These are phyloP conservation scores for Alternaria metachromatica DNA, from an alignment of 2,329 filamentous ascomycete species.

Conservation along the genomic window DNA sequence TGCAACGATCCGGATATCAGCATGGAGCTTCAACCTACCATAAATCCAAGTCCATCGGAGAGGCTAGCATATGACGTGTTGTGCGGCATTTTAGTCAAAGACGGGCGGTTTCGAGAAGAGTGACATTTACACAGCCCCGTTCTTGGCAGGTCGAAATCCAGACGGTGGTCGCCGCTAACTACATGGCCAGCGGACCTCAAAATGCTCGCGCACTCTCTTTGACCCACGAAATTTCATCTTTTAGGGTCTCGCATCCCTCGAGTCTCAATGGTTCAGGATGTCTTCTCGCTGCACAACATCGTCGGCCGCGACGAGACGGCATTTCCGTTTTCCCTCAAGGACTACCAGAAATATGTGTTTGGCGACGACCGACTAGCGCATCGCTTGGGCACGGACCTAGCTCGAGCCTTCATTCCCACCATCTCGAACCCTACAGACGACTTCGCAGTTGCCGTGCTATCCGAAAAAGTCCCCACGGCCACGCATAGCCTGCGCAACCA, in stretches of 20 bases:
- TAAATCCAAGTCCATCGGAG: not conserved
- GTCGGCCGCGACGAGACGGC: constrained; percentile 14
- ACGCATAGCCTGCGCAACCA: constrained; percentile 30
- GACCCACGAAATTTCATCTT: constrained; percentile 1
- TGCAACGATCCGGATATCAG: not conserved
- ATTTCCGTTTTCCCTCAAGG: constrained; percentile 29
- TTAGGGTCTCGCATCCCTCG: not conserved
- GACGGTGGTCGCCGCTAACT: constrained; percentile 19
- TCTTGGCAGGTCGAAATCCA: constrained; percentile 15
- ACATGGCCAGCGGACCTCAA: constrained; percentile 14
- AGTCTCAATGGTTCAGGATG: constrained; percentile 29
- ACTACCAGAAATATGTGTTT: constrained; percentile 36
- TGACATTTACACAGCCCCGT: constrained; percentile 24
- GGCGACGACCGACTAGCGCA: constrained; percentile 34
- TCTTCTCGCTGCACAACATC: constrained; percentile 28
- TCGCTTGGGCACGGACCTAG: constrained; percentile 33
- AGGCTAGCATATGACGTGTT: constrained; percentile 9
- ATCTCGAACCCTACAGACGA: constrained; percentile 21
- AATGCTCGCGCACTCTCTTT: constrained; percentile 16
- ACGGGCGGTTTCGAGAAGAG: constrained; percentile 1
- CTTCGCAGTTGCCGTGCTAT: constrained; percentile 32
- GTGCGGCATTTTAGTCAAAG: constrained; percentile 17
- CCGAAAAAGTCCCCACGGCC: constrained; percentile 29
- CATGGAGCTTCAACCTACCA: not conserved
- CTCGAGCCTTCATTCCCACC: constrained; percentile 30